Evolutionary conservation across 371 early-diverging fungal species (phyloP).

Genomic region (Rhizomucor miehei): DNA sequence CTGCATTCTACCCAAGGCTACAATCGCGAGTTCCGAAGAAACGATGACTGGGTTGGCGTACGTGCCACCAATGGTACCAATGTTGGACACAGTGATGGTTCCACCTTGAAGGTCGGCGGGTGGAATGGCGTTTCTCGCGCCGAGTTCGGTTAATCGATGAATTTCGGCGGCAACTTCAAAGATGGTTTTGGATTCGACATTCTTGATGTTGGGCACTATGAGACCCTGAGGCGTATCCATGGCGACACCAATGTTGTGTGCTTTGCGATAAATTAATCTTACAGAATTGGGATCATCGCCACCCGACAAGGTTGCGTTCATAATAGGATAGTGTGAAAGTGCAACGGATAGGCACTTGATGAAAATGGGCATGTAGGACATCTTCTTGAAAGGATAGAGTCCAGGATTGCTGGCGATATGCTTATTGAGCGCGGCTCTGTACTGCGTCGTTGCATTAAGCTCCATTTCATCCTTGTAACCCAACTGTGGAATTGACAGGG

Average conservation of each 20-base stretch:
- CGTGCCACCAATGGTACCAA: conserved; percentile 94
- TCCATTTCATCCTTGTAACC: conserved; percentile 91
- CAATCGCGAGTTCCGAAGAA: conserved; percentile 85
- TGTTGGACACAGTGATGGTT: conserved; percentile 92
- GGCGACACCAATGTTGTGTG: conserved; percentile 94
- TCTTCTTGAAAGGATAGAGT: conserved; percentile 65
- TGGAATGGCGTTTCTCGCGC: conserved; percentile 61
- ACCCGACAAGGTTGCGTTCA: conserved; percentile 75
- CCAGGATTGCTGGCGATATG: conserved; percentile 37
- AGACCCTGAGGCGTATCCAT: conserved; percentile 96
- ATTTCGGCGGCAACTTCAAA: conserved; percentile 90
- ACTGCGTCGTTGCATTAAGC: conserved; percentile 64
- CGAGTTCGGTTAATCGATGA: conserved; percentile 71
- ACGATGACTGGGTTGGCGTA: conserved; percentile 91
- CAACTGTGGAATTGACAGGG: conserved; percentile 92
- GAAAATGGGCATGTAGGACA: conserved; percentile 94
- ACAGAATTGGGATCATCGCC: conserved; percentile 38
- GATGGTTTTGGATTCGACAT: conserved; percentile 85
- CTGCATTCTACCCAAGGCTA: conserved; percentile 85
- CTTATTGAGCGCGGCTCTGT: conserved; percentile 70
- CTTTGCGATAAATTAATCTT: conserved; percentile 65
- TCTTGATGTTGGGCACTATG: conserved; percentile 93
- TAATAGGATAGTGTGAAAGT: conserved; percentile 78
- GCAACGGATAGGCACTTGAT: conserved; percentile 91
- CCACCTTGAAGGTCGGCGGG: conserved; percentile 78